Evolutionary conservation across 2,329 filamentous ascomycete genomes (phyloP).

Genomic region (Cytospora chrysosperma): DNA sequence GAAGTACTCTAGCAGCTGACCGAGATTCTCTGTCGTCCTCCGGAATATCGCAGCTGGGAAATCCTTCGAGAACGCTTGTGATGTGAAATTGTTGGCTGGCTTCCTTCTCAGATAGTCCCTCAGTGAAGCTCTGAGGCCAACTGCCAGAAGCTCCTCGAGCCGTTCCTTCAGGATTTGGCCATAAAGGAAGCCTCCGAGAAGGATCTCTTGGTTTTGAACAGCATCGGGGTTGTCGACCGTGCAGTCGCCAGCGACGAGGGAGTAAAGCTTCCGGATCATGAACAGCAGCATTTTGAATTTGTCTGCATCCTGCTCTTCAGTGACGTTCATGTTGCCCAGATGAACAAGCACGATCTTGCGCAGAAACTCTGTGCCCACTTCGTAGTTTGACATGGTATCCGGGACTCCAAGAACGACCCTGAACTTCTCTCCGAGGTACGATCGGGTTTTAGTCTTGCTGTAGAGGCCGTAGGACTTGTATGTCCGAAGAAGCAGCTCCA

Average conservation of each 20-base stretch:
- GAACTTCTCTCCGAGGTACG: conserved; percentile 90
- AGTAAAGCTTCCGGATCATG: conserved; percentile 95
- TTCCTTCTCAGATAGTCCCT: conserved; percentile 57
- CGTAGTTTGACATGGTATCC: conserved; percentile 80
- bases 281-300: conserved; percentile 94
- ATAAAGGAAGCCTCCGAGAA: conserved; percentile 90
- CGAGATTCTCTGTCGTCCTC: conserved; percentile 84
- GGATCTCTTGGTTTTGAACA: conserved; percentile 91
- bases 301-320: conserved; percentile 78
- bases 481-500: conserved; percentile 86
- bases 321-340: conserved; percentile 81
- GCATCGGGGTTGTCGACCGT: conserved; percentile 94
- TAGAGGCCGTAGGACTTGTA: conserved; percentile 91
- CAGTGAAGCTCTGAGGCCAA: conserved; percentile 50
- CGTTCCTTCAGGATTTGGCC: conserved; percentile 94
- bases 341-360: conserved; percentile 89
- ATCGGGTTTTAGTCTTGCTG: conserved; percentile 75
- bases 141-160: conserved; percentile 79
- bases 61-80: conserved; percentile 73
- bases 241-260: conserved; percentile 89
- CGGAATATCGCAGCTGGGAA: conserved; percentile 77
- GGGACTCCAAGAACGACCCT: conserved; percentile 81
- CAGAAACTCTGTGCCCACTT: conserved; percentile 88
- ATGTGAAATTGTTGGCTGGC: conserved; percentile 70
- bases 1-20: conserved; percentile 88